Conservation (phyloP, 352 stramenopile genomes). For the Globisporangium abappressorium region DNA sequence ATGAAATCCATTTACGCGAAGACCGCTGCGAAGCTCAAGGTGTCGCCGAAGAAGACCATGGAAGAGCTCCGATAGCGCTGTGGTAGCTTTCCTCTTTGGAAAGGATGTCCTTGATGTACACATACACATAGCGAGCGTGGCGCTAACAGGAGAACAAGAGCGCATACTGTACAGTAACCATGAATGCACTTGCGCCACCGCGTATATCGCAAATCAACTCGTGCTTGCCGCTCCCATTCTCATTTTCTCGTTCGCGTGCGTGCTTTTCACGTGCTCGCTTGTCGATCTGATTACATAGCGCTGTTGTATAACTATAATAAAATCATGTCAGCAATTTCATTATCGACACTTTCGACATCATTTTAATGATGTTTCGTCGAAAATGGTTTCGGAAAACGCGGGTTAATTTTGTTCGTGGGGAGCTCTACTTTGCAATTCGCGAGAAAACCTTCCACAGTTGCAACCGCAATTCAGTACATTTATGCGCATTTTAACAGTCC, state of each 20-base stretch:
- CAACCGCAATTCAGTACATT: too few species aligned
- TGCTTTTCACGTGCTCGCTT: not conserved
- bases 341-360: too few species aligned
- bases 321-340: too few species aligned
- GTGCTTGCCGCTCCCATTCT: not conserved
- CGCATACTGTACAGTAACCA: not conserved
- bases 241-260: not conserved
- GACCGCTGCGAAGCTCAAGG: slow-evolving; percentile 50
- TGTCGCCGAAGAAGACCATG: slow-evolving; percentile 35
- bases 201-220: not conserved
- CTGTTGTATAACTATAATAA: not conserved
- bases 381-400: too few species aligned
- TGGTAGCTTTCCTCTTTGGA: not conserved
- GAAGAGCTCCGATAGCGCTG: slow-evolving; percentile 21
- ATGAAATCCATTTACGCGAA: slow-evolving; percentile 55
- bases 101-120: not conserved
- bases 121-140: not conserved
- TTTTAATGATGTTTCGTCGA: too few species aligned
- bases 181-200: not conserved
- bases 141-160: not conserved
- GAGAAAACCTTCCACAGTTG: too few species aligned
- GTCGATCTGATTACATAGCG: slow-evolving; percentile 5
- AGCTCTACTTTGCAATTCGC: too few species aligned
- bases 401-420: too few species aligned
- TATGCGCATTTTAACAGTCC: too few species aligned